phyloP scores from a whole-genome alignment of 1,284 basidiomycete genomes.

The Moesziomyces antarcticus region DNA sequence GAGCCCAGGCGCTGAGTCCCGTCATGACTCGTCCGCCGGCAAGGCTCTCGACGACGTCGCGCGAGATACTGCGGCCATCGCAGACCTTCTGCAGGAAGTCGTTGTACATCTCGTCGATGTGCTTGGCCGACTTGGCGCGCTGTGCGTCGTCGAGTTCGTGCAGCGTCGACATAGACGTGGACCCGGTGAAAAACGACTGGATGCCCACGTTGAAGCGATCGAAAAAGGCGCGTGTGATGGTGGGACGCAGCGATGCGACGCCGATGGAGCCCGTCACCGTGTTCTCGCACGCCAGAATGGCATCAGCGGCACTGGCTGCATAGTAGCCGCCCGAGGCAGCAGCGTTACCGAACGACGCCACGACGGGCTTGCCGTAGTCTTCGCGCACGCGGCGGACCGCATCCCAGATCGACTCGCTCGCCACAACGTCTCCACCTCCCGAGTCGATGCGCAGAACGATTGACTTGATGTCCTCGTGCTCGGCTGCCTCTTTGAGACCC shows the following conservation, averaged over 20 bases:
- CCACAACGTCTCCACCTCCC: constrained; percentile 69
- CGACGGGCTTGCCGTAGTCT: constrained; percentile 68
- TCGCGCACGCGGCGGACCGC: constrained; percentile 67
- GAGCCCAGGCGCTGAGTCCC: constrained; percentile 67
- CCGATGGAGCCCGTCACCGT: constrained; percentile 70
- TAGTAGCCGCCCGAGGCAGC: constrained; percentile 69
- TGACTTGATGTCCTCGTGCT: constrained; percentile 67
- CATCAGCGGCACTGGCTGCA: constrained; percentile 62
- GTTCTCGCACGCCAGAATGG: constrained; percentile 66
- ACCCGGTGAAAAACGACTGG: constrained; percentile 69
- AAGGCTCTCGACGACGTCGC: constrained; percentile 67
- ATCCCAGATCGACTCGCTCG: constrained; percentile 69
- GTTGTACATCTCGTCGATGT: constrained; percentile 69
- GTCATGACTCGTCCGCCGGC: constrained; percentile 70
- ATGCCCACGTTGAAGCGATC: constrained; percentile 68
- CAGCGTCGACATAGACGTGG: constrained; percentile 63
- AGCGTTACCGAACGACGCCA: constrained; percentile 69
- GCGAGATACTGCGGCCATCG: constrained; percentile 67
- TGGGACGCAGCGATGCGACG: constrained; percentile 69
- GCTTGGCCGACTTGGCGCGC: constrained; percentile 57
- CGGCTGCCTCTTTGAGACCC: constrained; percentile 69
- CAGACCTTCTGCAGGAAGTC: constrained; percentile 66
- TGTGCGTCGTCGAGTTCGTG: constrained; percentile 66
- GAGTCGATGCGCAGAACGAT: constrained; percentile 70
- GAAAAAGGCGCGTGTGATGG: constrained; percentile 68